Conservation (phyloP, 306 rosid genomes). For the Rosa rugosa region DNA sequence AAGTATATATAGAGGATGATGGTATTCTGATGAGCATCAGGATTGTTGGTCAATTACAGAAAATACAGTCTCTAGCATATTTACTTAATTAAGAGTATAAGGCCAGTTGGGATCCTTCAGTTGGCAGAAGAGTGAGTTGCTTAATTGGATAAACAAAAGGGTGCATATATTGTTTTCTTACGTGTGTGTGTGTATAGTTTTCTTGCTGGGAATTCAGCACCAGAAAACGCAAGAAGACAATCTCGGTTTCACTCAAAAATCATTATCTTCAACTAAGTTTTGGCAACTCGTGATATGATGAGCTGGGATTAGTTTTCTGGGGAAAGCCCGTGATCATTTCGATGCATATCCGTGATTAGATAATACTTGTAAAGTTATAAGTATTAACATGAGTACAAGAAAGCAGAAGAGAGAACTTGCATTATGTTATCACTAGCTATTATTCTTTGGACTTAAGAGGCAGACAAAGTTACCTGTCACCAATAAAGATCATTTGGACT, state of each 20-base stretch:
- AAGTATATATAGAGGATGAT: not conserved
- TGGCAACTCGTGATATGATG: constrained; percentile 21
- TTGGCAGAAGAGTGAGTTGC: not conserved
- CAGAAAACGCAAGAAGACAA: not conserved
- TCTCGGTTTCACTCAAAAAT: not conserved
- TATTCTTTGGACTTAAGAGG: not conserved
- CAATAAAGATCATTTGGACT: not conserved
- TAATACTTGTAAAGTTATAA: not conserved
- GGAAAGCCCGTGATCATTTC: constrained; percentile 24
- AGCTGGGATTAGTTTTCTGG: not conserved
- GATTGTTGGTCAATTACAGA: not conserved
- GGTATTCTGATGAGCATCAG: not conserved
- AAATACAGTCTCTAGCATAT: not conserved
- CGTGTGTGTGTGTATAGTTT: not conserved
- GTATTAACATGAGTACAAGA: not conserved
- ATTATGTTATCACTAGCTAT: not conserved
- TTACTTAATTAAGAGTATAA: not conserved
- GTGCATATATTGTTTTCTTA: not conserved
- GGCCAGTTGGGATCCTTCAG: not conserved
- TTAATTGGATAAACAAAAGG: not conserved
- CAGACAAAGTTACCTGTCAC: not conserved
- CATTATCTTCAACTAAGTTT: constrained; percentile 4
- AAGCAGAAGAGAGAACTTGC: not conserved
- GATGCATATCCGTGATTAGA: constrained; percentile 23
- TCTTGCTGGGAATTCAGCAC: not conserved